phyloP scores from a whole-genome alignment of 192 early-diverging fungal species.

The Lobosporangium transversale region DNA sequence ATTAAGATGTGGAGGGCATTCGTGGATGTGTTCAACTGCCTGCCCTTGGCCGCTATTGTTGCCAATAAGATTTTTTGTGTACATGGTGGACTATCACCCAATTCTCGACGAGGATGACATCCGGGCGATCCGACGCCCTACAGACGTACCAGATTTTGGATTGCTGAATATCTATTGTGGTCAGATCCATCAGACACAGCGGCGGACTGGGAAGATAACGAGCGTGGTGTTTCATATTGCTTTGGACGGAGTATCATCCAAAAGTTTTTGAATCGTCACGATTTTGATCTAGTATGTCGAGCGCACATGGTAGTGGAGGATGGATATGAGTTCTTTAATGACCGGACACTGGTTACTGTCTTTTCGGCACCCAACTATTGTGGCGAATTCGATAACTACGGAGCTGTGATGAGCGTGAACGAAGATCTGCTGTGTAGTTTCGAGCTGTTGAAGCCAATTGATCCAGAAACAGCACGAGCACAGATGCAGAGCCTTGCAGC shows the following conservation, averaged over 20 bases:
- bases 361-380: slow-evolving; percentile 98
- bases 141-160: slow-evolving; percentile 92
- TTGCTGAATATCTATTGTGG: slow-evolving; percentile 92
- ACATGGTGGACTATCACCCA: slow-evolving; percentile 92
- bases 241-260: slow-evolving; percentile 87
- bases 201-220: slow-evolving; percentile 89
- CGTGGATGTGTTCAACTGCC: slow-evolving; percentile 90
- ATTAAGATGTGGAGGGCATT: slow-evolving; percentile 93
- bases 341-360: slow-evolving; percentile 90
- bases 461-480: slow-evolving; percentile 48
- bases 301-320: slow-evolving; percentile 98
- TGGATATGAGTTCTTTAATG: slow-evolving; percentile 96
- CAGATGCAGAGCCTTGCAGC: slow-evolving; percentile 52
- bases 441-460: slow-evolving; percentile 74
- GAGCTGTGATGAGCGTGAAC: slow-evolving; percentile 93
- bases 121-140: slow-evolving; percentile 78
- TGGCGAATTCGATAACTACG: slow-evolving; percentile 93
- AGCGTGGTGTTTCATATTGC: slow-evolving; percentile 93
- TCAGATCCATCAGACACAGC: slow-evolving; percentile 88
- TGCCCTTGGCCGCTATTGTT: slow-evolving; percentile 92
- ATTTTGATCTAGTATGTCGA: slow-evolving; percentile 92
- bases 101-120: slow-evolving; percentile 85
- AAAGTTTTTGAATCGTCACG: slow-evolving; percentile 84
- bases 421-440: slow-evolving; percentile 92
- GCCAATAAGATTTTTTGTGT: slow-evolving; percentile 96